Percentiles rank a stretch among this genome's conserved stretches.
Conservation (phyloP, 441 rosid species). For the Erodium trifolium region DNA sequence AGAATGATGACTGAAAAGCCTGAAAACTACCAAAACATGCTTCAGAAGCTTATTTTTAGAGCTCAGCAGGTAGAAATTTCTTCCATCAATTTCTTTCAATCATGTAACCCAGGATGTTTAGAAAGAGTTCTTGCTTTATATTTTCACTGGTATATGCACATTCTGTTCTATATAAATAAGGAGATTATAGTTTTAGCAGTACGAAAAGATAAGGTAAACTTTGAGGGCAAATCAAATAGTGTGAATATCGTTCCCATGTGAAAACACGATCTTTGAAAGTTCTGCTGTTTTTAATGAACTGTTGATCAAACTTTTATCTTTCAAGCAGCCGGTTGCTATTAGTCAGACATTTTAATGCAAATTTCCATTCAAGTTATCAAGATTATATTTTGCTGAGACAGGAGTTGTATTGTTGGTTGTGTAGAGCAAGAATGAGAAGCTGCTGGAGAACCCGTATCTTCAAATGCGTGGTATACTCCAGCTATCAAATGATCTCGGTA, state of each 20-base stretch:
- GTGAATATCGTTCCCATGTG: neutral
- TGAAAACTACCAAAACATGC: conserved; percentile 89
- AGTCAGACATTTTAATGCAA: neutral
- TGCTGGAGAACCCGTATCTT: conserved; percentile 95
- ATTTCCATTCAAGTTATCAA: no score
- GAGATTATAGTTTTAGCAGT: neutral
- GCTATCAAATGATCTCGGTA: conserved; percentile 66
- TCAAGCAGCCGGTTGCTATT: neutral
- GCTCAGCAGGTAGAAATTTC: conserved; percentile 76
- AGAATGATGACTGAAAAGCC: conserved; percentile 98
- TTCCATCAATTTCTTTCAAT: neutral
- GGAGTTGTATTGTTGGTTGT: conserved; percentile 4
- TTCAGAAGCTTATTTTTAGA: conserved; percentile 86
- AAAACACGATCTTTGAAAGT: neutral
- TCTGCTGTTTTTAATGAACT: neutral
- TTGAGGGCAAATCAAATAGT: neutral
- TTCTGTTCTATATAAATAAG: no score
- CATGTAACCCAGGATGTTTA: neutral
- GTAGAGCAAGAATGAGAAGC: conserved; percentile 96
- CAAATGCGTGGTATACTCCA: conserved; percentile 98
- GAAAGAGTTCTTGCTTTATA: neutral
- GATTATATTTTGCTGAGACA: no score
- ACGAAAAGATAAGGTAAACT: neutral
- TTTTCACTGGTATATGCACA: no score
- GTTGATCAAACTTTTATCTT: neutral